Conservation (phyloP, 1,284 basidiomycete species). For the Ceratobasidium sp. region DNA sequence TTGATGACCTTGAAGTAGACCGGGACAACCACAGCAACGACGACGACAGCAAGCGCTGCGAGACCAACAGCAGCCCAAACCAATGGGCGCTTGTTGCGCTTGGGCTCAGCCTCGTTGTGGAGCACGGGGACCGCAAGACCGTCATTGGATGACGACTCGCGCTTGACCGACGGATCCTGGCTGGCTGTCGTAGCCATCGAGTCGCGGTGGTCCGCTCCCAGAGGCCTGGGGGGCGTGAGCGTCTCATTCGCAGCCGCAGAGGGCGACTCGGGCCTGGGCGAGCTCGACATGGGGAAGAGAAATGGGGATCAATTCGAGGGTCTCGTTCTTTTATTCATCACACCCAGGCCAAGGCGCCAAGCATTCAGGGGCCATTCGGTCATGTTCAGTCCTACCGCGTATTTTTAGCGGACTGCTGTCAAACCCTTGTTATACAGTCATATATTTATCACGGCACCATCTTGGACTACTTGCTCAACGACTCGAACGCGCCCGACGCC, state of each 20-base stretch:
- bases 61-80: constrained; percentile 19
- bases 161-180: constrained; percentile 29
- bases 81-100: constrained; percentile 12
- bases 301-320: background rate
- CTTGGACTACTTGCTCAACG: no score
- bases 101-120: background rate
- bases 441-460: no score
- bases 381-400: background rate
- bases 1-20: constrained; percentile 43
- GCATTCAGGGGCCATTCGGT: background rate
- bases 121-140: constrained; percentile 15
- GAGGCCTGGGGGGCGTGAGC: constrained; percentile 34
- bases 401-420: background rate
- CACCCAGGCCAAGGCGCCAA: background rate
- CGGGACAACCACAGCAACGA: constrained; percentile 41
- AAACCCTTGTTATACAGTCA: no score
- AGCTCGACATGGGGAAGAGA: constrained; percentile 19
- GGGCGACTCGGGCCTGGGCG: constrained; percentile 30
- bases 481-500: no score
- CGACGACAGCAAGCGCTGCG: constrained; percentile 31
- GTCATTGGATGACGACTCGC: constrained; percentile 9
- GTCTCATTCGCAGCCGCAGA: constrained; percentile 27
- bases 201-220: constrained; percentile 36
- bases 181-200: constrained; percentile 28
- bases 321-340: background rate